A percentile compares a stretch with the other conserved stretches of the same genome.
These are phyloP conservation scores for Marsdenia floribunda DNA, from an alignment of 257 asterid species.

Conservation along the genomic window DNA sequence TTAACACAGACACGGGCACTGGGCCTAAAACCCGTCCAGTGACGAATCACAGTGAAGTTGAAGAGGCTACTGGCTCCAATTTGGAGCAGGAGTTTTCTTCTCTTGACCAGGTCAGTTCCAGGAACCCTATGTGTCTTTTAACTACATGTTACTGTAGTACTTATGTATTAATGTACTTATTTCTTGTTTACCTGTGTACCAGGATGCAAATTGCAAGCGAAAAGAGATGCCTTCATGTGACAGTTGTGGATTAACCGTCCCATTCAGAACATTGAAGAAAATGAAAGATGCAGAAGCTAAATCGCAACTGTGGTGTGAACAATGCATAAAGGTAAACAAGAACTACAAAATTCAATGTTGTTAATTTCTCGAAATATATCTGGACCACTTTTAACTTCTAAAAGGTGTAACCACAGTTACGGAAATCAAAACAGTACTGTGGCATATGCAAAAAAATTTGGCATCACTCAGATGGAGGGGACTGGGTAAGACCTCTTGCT, in stretches of 20 bases:
- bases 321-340: constrained; percentile 65
- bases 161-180: neutral
- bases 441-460: constrained; percentile 86
- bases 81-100: constrained; percentile 53
- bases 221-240: constrained; percentile 57
- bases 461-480: constrained; percentile 96
- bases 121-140: neutral
- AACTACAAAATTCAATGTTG: neutral
- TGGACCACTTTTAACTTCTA: neutral
- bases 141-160: neutral
- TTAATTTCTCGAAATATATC: neutral
- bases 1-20: constrained; percentile 28
- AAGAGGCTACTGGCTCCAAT: constrained; percentile 76
- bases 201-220: constrained; percentile 42
- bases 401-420: constrained; percentile 33
- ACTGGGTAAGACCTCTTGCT: constrained; percentile 64
- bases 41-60: constrained; percentile 35
- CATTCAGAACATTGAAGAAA: constrained; percentile 65
- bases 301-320: constrained; percentile 58
- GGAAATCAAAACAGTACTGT: constrained; percentile 79
- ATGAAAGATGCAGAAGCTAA: constrained; percentile 35
- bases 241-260: constrained; percentile 67
- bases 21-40: constrained; percentile 37
- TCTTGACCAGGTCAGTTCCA: constrained; percentile 58
- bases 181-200: constrained; percentile 21